These are phyloP conservation scores for Saccharum officinarum DNA, from an alignment of 176 grass and related monocot species.

Conservation along the genomic window DNA sequence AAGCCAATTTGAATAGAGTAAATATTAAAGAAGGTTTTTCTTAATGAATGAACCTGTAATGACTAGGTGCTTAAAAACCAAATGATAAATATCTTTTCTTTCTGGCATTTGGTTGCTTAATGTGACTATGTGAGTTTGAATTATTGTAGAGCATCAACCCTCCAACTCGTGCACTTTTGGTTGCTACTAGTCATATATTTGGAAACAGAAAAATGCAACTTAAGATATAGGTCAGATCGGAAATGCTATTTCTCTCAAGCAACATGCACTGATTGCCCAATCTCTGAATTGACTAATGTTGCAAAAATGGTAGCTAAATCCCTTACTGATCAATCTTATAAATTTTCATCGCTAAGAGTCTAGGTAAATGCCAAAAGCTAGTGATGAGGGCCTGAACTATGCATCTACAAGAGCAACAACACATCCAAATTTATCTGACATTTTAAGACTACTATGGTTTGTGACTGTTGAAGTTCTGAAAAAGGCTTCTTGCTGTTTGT, in stretches of 20 bases:
- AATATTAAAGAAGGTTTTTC: background rate
- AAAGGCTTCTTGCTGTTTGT: background rate
- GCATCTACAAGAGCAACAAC: background rate
- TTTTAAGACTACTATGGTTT: slow-evolving; percentile 1
- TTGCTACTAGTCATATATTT: background rate
- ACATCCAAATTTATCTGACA: background rate
- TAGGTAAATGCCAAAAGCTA: background rate
- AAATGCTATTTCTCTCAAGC: background rate
- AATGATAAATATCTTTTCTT: background rate
- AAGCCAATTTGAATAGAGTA: background rate
- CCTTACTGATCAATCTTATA: background rate
- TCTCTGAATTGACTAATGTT: background rate
- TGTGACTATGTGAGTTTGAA: background rate
- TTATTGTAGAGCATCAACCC: background rate
- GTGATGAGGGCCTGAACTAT: background rate
- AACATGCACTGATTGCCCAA: background rate
- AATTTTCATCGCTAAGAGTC: background rate
- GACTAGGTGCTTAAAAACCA: background rate
- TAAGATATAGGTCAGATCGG: background rate
- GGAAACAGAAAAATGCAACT: background rate
- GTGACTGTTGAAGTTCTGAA: background rate
- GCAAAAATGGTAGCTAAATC: background rate
- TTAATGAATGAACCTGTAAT: background rate
- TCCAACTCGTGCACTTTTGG: background rate
- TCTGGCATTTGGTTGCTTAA: background rate